These are phyloP conservation scores for Hippophae gyantsensis DNA, from an alignment of 306 rosid genomes.

Conservation along the genomic window DNA sequence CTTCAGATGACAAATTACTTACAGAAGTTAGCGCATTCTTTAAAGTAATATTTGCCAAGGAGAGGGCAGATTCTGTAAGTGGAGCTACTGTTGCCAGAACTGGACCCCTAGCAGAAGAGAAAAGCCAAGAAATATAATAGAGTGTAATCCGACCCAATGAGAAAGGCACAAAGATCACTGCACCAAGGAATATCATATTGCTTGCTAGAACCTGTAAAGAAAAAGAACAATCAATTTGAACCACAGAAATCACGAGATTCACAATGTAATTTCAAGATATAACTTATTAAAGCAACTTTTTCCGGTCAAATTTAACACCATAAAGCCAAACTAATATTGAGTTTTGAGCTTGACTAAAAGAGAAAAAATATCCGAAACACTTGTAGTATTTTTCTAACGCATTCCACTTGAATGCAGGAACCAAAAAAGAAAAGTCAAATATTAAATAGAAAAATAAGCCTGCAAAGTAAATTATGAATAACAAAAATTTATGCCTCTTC, in stretches of 20 bases:
- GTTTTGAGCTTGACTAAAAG: too few relatives aligned
- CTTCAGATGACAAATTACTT: slow-evolving; percentile 57
- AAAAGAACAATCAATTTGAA: slow-evolving; percentile 10
- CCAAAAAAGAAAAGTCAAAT: not conserved
- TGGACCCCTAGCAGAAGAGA: slow-evolving; percentile 59
- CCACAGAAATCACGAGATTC: not conserved
- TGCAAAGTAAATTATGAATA: not conserved
- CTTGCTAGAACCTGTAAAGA: slow-evolving; percentile 83
- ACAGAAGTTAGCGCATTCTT: slow-evolving; percentile 79
- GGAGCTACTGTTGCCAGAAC: slow-evolving; percentile 58
- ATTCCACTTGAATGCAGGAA: too few relatives aligned
- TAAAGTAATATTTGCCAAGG: slow-evolving; percentile 76
- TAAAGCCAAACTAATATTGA: too few relatives aligned
- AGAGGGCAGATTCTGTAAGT: slow-evolving; percentile 68
- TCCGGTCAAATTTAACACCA: too few relatives aligned
- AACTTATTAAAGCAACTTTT: too few relatives aligned
- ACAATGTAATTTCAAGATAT: too few relatives aligned
- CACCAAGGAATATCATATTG: slow-evolving; percentile 99
- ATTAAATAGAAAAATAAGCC: not conserved
- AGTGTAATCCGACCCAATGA: slow-evolving; percentile 82
- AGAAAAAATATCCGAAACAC: too few relatives aligned
- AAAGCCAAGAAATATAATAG: slow-evolving; percentile 67
- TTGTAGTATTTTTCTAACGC: too few relatives aligned
- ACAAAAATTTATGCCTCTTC: not conserved
- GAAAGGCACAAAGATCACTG: slow-evolving; percentile 87